Evolutionary conservation across 805 yeast genomes (phyloP).

Genomic region (Starmera pachycereana): DNA sequence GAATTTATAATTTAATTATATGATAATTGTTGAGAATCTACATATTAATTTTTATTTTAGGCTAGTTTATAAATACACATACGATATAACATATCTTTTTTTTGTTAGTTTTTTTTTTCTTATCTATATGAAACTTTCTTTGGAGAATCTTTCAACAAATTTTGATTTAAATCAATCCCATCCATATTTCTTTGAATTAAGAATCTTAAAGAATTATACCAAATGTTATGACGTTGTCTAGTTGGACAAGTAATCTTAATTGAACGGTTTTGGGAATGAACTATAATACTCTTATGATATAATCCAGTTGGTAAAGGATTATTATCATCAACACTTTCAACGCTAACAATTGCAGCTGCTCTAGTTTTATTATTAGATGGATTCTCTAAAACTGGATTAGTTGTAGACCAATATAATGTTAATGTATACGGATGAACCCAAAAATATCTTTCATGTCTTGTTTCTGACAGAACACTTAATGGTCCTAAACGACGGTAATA

Average conservation of each 20-base stretch:
- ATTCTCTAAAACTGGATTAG: constrained; percentile 66
- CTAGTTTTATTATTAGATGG: constrained; percentile 58
- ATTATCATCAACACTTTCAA: constrained; percentile 71
- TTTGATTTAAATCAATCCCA: constrained; percentile 37
- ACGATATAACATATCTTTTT: no score
- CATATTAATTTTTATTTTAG: no score
- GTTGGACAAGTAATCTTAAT: constrained; percentile 82
- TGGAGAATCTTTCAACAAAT: constrained; percentile 6
- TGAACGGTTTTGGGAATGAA: constrained; percentile 51
- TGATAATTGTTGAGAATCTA: no score
- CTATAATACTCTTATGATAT: constrained; percentile 72
- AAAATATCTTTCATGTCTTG: constrained; percentile 84
- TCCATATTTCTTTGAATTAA: constrained; percentile 56
- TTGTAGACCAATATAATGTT: constrained; percentile 81
- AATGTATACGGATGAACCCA: constrained; percentile 95
- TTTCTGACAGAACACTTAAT: constrained; percentile 58
- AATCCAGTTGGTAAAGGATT: constrained; percentile 87
- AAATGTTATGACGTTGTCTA: constrained; percentile 77
- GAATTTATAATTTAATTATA: no score
- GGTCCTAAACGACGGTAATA: constrained; percentile 75
- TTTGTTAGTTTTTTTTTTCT: no score
- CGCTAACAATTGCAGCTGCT: constrained; percentile 71
- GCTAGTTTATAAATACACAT: no score
- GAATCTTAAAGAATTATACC: constrained; percentile 80
- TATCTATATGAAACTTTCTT: neutral